Evolutionary conservation across 106 monocot species (phyloP).

Genomic region (Acanthochlamys bracteata): DNA sequence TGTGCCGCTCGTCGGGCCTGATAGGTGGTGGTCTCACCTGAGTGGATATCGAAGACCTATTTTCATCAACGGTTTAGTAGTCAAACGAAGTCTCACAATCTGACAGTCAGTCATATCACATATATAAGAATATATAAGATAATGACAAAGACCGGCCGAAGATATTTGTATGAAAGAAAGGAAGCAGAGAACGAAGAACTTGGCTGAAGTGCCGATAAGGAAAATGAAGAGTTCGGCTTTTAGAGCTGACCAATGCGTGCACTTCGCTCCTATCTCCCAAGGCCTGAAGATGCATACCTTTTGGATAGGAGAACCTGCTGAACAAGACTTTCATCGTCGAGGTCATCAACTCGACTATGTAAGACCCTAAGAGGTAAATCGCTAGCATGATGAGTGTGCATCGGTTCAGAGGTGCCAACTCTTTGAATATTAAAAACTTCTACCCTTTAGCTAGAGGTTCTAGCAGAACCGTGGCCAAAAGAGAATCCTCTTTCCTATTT

Average conservation of each 20-base stretch:
- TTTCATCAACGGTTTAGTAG: constrained; percentile 1
- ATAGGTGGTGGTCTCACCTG: constrained; percentile 3
- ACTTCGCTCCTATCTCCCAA: neutral
- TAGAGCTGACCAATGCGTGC: neutral
- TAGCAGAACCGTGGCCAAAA: too few species aligned
- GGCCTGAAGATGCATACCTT: constrained; percentile 3
- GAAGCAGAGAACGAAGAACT: constrained; percentile 3
- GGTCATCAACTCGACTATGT: neutral
- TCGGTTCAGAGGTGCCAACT: constrained; percentile 1
- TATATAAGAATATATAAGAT: neutral
- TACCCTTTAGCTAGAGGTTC: neutral
- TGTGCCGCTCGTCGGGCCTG: neutral
- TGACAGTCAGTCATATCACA: neutral
- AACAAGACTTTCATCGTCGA: neutral
- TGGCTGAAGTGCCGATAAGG: constrained; percentile 3
- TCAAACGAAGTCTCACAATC: neutral
- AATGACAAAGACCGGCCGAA: neutral
- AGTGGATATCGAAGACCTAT: neutral
- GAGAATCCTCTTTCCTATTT: too few species aligned
- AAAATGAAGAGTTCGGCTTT: neutral
- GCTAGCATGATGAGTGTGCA: neutral
- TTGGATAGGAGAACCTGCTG: constrained; percentile 1
- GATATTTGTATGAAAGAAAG: constrained; percentile 3
- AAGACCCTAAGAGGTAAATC: constrained; percentile 3
- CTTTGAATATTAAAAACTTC: neutral